Conservation (phyloP, 495 filamentous ascomycete species). For the Chaetomium fimeti region DNA sequence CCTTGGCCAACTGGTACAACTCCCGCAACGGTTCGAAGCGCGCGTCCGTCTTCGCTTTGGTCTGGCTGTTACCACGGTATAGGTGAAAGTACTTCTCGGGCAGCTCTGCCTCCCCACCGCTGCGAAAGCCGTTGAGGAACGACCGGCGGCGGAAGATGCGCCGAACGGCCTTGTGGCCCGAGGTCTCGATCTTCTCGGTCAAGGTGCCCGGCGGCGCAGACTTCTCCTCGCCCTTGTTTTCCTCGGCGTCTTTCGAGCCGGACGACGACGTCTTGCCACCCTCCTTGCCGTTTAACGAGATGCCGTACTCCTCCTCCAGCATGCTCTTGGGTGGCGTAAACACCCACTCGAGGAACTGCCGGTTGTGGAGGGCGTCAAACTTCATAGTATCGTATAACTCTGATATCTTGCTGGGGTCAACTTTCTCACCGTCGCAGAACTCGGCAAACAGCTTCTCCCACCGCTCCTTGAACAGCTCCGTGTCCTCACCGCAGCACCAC, state of each 20-base stretch:
- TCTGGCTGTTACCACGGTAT: conserved; percentile 70
- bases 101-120: conserved; percentile 43
- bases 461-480: conserved; percentile 89
- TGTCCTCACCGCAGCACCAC: conserved; percentile 96
- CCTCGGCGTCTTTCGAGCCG: conserved; percentile 37
- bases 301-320: conserved; percentile 61
- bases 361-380: conserved; percentile 95
- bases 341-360: conserved; percentile 95
- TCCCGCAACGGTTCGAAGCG: conserved; percentile 85
- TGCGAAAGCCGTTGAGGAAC: conserved; percentile 45
- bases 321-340: conserved; percentile 78
- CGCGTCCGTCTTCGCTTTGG: conserved; percentile 78
- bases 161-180: conserved; percentile 43
- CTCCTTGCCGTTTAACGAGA: conserved; percentile 39
- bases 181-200: conserved; percentile 41
- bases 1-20: conserved; percentile 87
- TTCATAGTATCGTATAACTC: conserved; percentile 99
- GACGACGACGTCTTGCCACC: conserved; percentile 32
- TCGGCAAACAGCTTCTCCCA: conserved; percentile 99
- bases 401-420: conserved; percentile 96
- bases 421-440: conserved; percentile 94
- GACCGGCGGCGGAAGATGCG: conserved; percentile 54
- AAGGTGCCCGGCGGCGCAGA: conserved; percentile 1
- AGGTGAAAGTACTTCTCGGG: conserved; percentile 82
- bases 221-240: conserved; percentile 19